Conservation (phyloP, 1,284 basidiomycete species). For the Cryptococcus depauperatus region DNA sequence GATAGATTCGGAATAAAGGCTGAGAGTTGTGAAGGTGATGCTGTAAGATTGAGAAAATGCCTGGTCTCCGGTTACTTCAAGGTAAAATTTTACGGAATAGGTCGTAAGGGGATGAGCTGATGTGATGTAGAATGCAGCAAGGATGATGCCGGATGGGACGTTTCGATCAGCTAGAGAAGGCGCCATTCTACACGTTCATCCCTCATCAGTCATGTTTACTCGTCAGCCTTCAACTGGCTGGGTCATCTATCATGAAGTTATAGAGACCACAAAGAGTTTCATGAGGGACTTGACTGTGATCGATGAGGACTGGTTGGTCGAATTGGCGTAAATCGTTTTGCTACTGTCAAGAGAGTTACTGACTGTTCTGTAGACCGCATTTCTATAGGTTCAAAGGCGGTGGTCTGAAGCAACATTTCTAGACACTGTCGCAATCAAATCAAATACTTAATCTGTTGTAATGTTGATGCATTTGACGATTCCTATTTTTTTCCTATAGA, state of each 20-base stretch:
- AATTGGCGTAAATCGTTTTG: conserved; percentile 43
- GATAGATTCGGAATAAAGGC: conserved; percentile 69
- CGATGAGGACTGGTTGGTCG: conserved; percentile 50
- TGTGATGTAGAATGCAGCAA: conserved; percentile 60
- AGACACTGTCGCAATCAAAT: no score
- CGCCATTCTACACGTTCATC: conserved; percentile 79
- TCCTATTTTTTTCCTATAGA: not conserved
- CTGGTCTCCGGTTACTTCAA: conserved; percentile 88
- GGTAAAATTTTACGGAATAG: conserved; percentile 14
- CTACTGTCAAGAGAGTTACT: no score
- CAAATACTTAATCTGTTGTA: no score
- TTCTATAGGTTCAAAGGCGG: conserved; percentile 43
- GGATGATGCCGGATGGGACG: conserved; percentile 79
- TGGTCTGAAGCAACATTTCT: conserved; percentile 36
- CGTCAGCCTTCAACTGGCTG: conserved; percentile 79
- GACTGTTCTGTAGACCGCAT: conserved; percentile 40
- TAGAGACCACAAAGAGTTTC: conserved; percentile 82
- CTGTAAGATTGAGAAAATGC: conserved; percentile 67
- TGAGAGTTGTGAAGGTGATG: conserved; percentile 77
- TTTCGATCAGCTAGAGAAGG: conserved; percentile 76
- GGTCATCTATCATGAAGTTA: conserved; percentile 92
- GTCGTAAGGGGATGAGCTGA: conserved; percentile 1
- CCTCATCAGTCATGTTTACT: conserved; percentile 89
- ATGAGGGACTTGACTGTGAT: conserved; percentile 52
- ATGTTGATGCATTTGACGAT: no score